phyloP scores from a whole-genome alignment of 179 eudicot species.

The Nepenthes alata region DNA sequence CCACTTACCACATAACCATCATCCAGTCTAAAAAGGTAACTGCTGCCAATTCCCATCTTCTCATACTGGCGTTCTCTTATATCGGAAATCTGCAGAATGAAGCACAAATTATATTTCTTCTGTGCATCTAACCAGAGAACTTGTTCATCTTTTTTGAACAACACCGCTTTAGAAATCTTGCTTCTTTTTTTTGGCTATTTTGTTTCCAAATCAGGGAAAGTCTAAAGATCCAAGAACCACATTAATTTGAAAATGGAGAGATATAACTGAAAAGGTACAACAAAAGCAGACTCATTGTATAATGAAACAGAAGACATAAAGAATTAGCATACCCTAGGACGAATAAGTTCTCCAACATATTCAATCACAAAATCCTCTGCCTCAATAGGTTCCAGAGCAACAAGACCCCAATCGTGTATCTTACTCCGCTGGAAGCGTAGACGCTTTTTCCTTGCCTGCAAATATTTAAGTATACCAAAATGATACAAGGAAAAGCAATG shows the following conservation, averaged over 20 bases:
- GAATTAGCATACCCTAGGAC: conserved; percentile 56
- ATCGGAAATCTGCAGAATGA: conserved; percentile 79
- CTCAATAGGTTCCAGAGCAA: conserved; percentile 93
- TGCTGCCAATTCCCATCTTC: conserved; percentile 99
- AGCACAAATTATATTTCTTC: conserved; percentile 79
- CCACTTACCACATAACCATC: conserved; percentile 93
- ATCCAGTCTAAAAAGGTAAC: conserved; percentile 95
- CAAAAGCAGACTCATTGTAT: too few relatives aligned
- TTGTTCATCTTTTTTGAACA: background rate
- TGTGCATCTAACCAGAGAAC: background rate
- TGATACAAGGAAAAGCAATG: background rate
- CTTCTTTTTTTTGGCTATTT: too few relatives aligned
- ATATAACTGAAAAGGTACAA: too few relatives aligned
- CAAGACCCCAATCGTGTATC: conserved; percentile 99
- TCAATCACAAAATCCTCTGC: conserved; percentile 97
- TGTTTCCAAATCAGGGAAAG: too few relatives aligned
- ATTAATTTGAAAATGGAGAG: too few relatives aligned
- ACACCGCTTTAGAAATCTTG: too few relatives aligned
- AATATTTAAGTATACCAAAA: conserved; percentile 4
- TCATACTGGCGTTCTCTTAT: conserved; percentile 86
- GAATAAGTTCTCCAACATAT: conserved; percentile 97
- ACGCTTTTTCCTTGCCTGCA: conserved; percentile 88
- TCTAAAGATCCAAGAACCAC: too few relatives aligned
- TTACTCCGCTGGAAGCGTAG: conserved; percentile 88
- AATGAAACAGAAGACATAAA: background rate